Base-by-base conservation (phyloP, 441 rosid species). In the Gossypium lobatum region DNA sequence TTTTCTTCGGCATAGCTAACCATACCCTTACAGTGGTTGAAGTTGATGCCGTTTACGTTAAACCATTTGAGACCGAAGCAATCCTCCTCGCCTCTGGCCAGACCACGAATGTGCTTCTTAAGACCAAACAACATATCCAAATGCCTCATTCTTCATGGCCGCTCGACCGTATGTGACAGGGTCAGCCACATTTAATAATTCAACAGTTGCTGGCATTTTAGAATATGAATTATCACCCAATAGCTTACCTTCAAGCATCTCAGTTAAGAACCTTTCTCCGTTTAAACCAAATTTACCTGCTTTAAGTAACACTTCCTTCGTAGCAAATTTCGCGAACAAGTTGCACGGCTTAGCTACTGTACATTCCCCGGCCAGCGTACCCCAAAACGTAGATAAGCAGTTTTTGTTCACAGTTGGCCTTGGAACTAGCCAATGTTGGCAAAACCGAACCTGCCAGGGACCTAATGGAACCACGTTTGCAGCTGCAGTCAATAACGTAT, bases 1-100 rank as follows among this genome's bases (percentile, higher is more conserved):
- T 90, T 61, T 90, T 90, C 85, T 92, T 88, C 77, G 80, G 91
- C 73, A 85, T 88, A 2, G 93, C 93, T 45, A 88, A 88, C 59
- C 91, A 92, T 76, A 84, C 84, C 1, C 78, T 90, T 13, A 83
- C 78, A 1, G 80, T 85, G 2, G 91, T 92, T 28, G 95, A 88
- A 4, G 90, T 64, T 6, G 93, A 90, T 67, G 92, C 93, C 0
- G 70, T 87, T 70, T 92, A 88, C 75, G 88, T 85, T 9, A 90
- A 92, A 64, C 93, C 96, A 13, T 92, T 90, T 50, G 81, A 85
- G 65, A 83, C 85, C 0, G 58, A 84, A 13, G 84, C 86, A 45
- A 57, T 92, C 59, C 78, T 89, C 14, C 85, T 90, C 3, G 78
- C 91, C 1, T 93, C 93, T 3, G 93, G 96, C 0, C 94, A 90